These are phyloP conservation scores for Populus tremula DNA, from an alignment of 345 rosid species.

Conservation along the genomic window DNA sequence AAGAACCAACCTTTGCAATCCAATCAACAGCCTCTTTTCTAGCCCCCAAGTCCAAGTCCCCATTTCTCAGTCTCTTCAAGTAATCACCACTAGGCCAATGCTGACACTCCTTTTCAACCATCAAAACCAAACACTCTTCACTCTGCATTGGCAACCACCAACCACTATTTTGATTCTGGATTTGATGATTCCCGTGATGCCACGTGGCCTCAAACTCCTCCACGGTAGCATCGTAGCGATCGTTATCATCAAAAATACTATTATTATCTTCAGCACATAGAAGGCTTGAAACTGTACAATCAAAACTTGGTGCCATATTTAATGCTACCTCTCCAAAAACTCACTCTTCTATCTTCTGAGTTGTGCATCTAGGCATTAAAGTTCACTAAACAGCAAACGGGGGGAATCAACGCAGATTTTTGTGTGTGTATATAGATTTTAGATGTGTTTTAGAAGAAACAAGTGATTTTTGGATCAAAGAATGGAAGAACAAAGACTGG, in stretches of 20 bases:
- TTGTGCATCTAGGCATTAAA: conserved; percentile 4
- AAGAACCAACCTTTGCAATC: conserved; percentile 59
- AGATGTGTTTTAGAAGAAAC: background rate
- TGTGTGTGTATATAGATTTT: background rate
- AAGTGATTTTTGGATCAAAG: conserved; percentile 21
- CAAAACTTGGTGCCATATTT: conserved; percentile 63
- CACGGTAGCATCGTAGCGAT: conserved; percentile 18
- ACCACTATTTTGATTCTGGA: conserved; percentile 16
- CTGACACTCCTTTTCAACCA: conserved; percentile 56
- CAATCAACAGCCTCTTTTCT: conserved; percentile 58
- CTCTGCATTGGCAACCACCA: conserved; percentile 43
- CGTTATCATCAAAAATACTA: conserved; percentile 46
- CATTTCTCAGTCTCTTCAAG: conserved; percentile 48
- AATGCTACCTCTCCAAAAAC: background rate
- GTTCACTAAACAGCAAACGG: conserved; percentile 14
- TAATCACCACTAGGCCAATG: conserved; percentile 53
- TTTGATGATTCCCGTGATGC: conserved; percentile 32
- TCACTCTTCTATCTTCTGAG: background rate
- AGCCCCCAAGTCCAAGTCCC: conserved; percentile 48
- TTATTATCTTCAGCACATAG: conserved; percentile 52
- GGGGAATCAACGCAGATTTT: conserved; percentile 1
- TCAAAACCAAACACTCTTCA: conserved; percentile 48
- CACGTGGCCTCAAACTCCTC: conserved; percentile 36
- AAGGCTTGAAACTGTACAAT: conserved; percentile 45
- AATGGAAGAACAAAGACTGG: conserved; percentile 32